phyloP scores from a whole-genome alignment of 371 early-diverging fungal genomes.

The Parasitella parasitica region DNA sequence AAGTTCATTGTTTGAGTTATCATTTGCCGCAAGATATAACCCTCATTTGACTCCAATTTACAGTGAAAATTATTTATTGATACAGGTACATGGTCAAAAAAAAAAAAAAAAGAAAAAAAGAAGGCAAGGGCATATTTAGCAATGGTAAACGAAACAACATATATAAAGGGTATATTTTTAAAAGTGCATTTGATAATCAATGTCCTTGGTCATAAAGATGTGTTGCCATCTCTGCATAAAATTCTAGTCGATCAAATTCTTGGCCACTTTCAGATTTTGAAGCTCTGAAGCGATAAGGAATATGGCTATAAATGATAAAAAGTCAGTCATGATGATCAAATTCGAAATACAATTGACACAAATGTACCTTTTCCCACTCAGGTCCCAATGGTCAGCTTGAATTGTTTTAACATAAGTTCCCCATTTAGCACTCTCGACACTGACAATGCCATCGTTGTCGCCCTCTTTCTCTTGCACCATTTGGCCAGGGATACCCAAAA shows the following conservation, averaged over 20 bases:
- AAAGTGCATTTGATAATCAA: conserved; percentile 1
- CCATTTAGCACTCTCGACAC: conserved; percentile 79
- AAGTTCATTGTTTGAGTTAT: too few relatives aligned
- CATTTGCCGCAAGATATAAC: too few relatives aligned
- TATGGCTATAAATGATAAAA: background rate
- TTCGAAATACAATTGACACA: background rate
- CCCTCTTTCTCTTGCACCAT: conserved; percentile 50
- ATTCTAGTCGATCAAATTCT: conserved; percentile 73
- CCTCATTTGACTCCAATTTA: too few relatives aligned
- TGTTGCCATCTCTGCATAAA: conserved; percentile 76
- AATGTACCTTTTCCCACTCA: conserved; percentile 42
- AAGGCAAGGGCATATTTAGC: too few relatives aligned
- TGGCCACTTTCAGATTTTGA: conserved; percentile 10
- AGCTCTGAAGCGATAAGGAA: conserved; percentile 22
- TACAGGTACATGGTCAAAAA: too few relatives aligned
- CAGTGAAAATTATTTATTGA: too few relatives aligned
- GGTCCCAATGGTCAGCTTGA: conserved; percentile 86
- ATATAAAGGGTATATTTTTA: background rate
- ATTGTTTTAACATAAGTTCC: conserved; percentile 83
- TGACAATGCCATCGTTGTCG: conserved; percentile 91
- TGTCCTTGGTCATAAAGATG: conserved; percentile 58
- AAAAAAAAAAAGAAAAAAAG: too few relatives aligned
- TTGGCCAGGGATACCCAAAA: conserved; percentile 62
- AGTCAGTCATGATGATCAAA: background rate
- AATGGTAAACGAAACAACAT: background rate